Evolutionary conservation across 352 stramenopile genomes (phyloP).

Genomic region (Globisporangium nodosum): DNA sequence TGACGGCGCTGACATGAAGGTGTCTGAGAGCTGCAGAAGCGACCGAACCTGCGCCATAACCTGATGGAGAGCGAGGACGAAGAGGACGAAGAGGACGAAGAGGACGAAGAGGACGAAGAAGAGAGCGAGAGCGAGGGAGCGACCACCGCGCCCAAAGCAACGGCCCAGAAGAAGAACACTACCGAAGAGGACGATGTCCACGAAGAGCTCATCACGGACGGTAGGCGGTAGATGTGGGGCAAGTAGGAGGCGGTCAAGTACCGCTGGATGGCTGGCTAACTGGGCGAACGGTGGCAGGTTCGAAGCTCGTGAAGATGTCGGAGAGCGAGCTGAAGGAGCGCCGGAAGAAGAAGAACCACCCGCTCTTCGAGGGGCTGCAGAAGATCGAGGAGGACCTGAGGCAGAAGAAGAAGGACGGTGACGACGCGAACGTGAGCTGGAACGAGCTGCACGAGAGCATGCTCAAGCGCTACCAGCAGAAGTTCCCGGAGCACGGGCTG

Average conservation of each 20-base stretch:
- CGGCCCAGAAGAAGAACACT: constrained; percentile 5
- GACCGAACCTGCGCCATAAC: constrained; percentile 41
- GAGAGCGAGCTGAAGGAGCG: constrained; percentile 12
- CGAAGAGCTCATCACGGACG: constrained; percentile 69
- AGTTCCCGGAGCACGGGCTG: constrained; percentile 61
- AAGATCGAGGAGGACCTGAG: constrained; percentile 70
- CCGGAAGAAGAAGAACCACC: constrained; percentile 33
- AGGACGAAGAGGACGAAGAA: constrained; percentile 26
- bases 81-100: constrained; percentile 16
- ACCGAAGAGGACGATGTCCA: constrained; percentile 45
- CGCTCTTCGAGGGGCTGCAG: constrained; percentile 70
- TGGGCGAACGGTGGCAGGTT: constrained; percentile 14
- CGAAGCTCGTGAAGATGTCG: constrained; percentile 31
- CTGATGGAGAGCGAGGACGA: constrained; percentile 41
- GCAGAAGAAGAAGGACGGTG: constrained; percentile 44
- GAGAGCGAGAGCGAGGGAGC: constrained; percentile 11
- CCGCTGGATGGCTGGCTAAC: background rate
- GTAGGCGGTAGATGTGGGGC: constrained; percentile 12
- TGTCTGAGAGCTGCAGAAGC: constrained; percentile 11
- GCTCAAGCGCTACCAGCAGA: constrained; percentile 73
- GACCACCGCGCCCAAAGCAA: background rate
- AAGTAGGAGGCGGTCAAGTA: background rate
- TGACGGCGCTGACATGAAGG: too few relatives aligned
- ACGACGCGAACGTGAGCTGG: constrained; percentile 60
- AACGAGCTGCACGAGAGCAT: constrained; percentile 72